Evolutionary conservation across 495 filamentous ascomycete species (phyloP), one percentile per base, ranked within the genome.

Genomic region (Cetradonia linearis): DNA sequence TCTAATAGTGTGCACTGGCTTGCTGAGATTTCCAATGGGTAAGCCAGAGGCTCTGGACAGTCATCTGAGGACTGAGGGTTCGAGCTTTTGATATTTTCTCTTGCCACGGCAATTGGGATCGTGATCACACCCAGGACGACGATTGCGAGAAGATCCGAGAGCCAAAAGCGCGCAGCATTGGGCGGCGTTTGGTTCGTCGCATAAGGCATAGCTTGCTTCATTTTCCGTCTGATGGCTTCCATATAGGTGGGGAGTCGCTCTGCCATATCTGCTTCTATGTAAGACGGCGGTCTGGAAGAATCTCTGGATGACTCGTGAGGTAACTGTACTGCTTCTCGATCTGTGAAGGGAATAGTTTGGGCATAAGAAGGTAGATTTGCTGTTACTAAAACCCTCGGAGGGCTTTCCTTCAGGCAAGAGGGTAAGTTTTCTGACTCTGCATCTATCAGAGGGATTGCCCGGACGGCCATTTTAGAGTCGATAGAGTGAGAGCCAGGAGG

Each of bases 201-300:
- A n/a, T 50, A 50, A 28, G 48, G 48, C 48, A 50, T 50, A 2
- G 27, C 6, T 31, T 31, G 27, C 48, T 50, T 50, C 48, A 50
- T 50, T 50, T 50, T 50, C 27, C 48, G 48, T 31, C 27, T 31
- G 27, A 50, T 31, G 28, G 48, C 27, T 5, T 60, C 58, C 20
- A 53, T 40, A 28, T 60, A 54, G 28, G 36, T 44, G 23, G 48
- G 58, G 4, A 53, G 47, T 40, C 33, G 34, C 36, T 60, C 36
- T 37, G 46, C 48, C 34, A 27, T 54, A 11, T 52, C 33, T 53
- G 40, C 23, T 54, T 44, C 48, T 7, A 44, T 14, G 25, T 60
- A 59, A 14, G 48, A 42, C 8, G 25, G 58, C 37, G 48, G 48
- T 33, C 48, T 38, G 28, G 30, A 44, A 27, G 36, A 25, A 18